A percentile compares a stretch with the other conserved stretches of the same genome.
Conservation (phyloP, 129 eudicot genomes). For the Helichrysum umbraculigerum region DNA sequence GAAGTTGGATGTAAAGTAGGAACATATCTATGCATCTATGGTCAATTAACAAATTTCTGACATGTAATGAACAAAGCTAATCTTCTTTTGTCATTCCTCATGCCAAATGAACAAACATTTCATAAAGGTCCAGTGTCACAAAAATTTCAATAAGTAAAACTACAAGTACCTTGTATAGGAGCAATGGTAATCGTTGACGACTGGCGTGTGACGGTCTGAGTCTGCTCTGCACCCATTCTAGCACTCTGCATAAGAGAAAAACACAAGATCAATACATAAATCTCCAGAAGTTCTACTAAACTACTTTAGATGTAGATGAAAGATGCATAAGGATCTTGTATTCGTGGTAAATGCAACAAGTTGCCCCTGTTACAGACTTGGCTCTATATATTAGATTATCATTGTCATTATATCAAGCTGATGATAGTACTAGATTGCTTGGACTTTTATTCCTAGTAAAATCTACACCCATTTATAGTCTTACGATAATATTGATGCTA, state of each 20-base stretch:
- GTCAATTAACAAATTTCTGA: background rate
- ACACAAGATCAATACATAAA: background rate
- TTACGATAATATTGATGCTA: background rate
- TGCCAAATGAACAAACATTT: background rate
- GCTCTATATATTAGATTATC: background rate
- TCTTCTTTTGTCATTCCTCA: background rate
- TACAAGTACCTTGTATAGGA: slow-evolving; percentile 61
- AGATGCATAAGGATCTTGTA: background rate
- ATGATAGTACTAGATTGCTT: background rate
- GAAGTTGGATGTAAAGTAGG: background rate
- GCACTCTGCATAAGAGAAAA: slow-evolving; percentile 50
- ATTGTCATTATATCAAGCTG: background rate
- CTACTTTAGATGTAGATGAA: background rate
- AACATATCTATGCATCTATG: background rate
- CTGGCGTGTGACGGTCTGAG: slow-evolving; percentile 79
- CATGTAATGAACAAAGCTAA: background rate
- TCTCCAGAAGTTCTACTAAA: background rate
- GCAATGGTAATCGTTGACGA: slow-evolving; percentile 83
- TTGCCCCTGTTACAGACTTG: background rate
- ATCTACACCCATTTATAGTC: background rate
- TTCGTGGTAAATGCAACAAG: background rate
- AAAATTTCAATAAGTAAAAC: slow-evolving; percentile 9
- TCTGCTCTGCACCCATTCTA: slow-evolving; percentile 78
- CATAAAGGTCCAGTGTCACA: background rate
- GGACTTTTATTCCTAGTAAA: background rate